phyloP scores from a whole-genome alignment of 2,329 filamentous ascomycete genomes.

The Xylaria sp. region DNA sequence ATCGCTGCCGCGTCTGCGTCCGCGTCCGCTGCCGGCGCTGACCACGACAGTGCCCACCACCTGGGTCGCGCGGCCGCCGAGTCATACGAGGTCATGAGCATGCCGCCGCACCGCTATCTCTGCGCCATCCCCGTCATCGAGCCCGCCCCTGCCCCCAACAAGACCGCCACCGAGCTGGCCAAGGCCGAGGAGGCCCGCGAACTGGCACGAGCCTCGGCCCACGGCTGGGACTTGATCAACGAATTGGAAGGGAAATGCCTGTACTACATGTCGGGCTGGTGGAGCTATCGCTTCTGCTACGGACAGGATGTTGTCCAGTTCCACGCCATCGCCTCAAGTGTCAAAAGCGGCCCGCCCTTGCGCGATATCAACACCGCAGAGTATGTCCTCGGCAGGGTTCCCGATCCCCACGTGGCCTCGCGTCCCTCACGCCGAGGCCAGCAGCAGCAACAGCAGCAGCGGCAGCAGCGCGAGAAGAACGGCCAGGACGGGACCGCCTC shows the following conservation, averaged over 20 bases:
- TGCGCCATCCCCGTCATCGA: constrained; percentile 83
- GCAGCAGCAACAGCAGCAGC: constrained; percentile 28
- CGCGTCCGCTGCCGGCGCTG: constrained; percentile 45
- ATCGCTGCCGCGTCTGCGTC: constrained; percentile 33
- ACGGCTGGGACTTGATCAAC: constrained; percentile 82
- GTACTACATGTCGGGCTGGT: constrained; percentile 87
- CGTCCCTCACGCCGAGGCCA: constrained; percentile 43
- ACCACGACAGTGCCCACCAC: constrained; percentile 42
- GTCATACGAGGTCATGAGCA: constrained; percentile 79
- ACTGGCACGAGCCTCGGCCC: constrained; percentile 77
- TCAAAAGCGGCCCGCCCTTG: constrained; percentile 77
- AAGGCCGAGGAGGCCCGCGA: constrained; percentile 83
- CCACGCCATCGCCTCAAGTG: constrained; percentile 77
- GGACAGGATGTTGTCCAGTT: constrained; percentile 89
- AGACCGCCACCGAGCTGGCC: constrained; percentile 73
- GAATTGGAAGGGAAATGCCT: constrained; percentile 83
- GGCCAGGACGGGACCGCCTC: constrained; percentile 35
- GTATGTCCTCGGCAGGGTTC: constrained; percentile 77
- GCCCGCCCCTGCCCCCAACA: constrained; percentile 65
- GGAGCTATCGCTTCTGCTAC: constrained; percentile 96
- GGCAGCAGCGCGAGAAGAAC: constrained; percentile 31
- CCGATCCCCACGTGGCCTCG: constrained; percentile 43
- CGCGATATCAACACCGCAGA: constrained; percentile 81
- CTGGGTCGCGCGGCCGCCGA: constrained; percentile 51
- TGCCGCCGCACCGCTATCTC: constrained; percentile 78